phyloP scores from a whole-genome alignment of 148 eudicot species.

The Beta vulgaris region DNA sequence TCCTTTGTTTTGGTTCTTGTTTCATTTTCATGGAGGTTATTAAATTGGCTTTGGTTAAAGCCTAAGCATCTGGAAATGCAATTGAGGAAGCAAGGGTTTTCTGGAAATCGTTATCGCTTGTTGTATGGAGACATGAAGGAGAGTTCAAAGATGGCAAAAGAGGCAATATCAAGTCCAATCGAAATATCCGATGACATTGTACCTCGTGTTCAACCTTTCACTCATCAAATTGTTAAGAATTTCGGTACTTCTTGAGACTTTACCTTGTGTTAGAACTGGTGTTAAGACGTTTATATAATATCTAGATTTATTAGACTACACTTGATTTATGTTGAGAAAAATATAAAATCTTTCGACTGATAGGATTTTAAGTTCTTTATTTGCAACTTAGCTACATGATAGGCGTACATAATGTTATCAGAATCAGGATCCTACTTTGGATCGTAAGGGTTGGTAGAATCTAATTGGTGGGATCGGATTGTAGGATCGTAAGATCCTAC shows the following conservation, averaged over 20 bases:
- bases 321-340: too few relatives aligned
- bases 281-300: too few relatives aligned
- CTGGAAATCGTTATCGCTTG: constrained; percentile 31
- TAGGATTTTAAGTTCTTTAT: too few relatives aligned
- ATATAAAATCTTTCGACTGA: too few relatives aligned
- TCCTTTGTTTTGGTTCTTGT: constrained; percentile 5
- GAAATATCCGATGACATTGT: constrained; percentile 18
- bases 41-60: constrained; percentile 36
- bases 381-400: too few relatives aligned
- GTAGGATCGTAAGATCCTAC: too few relatives aligned
- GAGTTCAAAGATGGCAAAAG: constrained; percentile 21
- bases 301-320: too few relatives aligned
- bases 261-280: not conserved
- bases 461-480: too few relatives aligned
- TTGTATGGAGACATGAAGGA: constrained; percentile 38
- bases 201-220: constrained; percentile 35
- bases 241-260: constrained; percentile 21
- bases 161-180: constrained; percentile 32
- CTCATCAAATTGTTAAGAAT: constrained; percentile 22
- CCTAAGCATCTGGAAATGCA: constrained; percentile 35
- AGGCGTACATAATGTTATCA: too few relatives aligned
- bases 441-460: too few relatives aligned
- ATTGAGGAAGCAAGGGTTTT: constrained; percentile 31
- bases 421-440: too few relatives aligned
- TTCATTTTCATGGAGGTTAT: constrained; percentile 23